phyloP scores from a whole-genome alignment of 768 basidiomycete species.

The Termitomyces sp. region DNA sequence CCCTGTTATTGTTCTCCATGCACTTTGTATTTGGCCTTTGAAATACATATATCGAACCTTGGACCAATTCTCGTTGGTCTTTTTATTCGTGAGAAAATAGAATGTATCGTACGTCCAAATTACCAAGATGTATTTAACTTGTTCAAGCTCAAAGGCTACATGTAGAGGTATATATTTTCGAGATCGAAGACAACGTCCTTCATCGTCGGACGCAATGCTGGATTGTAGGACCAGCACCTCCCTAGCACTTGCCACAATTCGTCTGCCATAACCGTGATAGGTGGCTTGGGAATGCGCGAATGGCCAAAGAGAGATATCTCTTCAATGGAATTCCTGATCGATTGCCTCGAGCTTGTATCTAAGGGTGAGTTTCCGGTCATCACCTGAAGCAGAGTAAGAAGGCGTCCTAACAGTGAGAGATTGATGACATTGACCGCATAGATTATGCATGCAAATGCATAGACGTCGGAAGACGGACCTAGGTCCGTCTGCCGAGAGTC shows the following conservation, averaged over 20 bases:
- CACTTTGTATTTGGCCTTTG: slow-evolving; percentile 2
- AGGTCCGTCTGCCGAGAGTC: background rate
- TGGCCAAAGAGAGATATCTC: background rate
- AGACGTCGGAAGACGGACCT: slow-evolving; percentile 9
- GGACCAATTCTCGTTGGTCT: background rate
- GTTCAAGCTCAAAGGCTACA: background rate
- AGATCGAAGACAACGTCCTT: slow-evolving; percentile 4
- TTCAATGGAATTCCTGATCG: background rate
- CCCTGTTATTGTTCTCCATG: slow-evolving; percentile 1
- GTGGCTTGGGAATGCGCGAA: background rate
- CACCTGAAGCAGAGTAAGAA: slow-evolving; percentile 1
- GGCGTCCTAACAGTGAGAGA: background rate
- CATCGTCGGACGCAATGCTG: background rate
- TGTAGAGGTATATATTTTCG: slow-evolving; percentile 7
- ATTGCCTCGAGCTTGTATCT: background rate
- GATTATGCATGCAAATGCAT: slow-evolving; percentile 6
- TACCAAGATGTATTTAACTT: background rate
- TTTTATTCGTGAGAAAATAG: background rate
- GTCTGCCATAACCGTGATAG: background rate
- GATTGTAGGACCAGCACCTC: slow-evolving; percentile 1
- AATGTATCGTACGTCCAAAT: no score
- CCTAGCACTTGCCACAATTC: slow-evolving; percentile 1
- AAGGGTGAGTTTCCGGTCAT: slow-evolving; percentile 7
- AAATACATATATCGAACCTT: background rate
- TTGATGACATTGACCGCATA: slow-evolving; percentile 7